phyloP scores from a whole-genome alignment of 2,329 filamentous ascomycete species.

The Paraphoma sp. region DNA sequence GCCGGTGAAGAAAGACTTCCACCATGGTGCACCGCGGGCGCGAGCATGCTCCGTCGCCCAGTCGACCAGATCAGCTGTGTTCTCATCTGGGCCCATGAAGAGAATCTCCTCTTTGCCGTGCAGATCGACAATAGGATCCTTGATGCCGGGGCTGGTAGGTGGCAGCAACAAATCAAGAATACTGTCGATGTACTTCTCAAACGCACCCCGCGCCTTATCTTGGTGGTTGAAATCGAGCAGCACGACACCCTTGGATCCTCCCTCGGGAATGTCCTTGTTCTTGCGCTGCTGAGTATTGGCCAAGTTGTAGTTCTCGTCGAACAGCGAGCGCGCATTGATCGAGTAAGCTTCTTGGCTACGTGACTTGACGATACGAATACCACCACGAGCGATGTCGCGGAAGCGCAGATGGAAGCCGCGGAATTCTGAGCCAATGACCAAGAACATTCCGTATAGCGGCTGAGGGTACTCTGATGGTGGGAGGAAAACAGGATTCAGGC shows the following conservation, averaged over 20 bases:
- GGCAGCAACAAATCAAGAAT: conserved; percentile 94
- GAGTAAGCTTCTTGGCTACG: conserved; percentile 93
- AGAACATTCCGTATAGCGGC: conserved; percentile 96
- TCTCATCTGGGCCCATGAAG: conserved; percentile 99
- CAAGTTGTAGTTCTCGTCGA: conserved; percentile 98
- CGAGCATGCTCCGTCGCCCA: conserved; percentile 98
- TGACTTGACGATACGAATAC: conserved; percentile 98
- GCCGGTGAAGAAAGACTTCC: conserved; percentile 99
- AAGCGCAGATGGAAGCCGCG: conserved; percentile 97
- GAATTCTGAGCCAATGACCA: conserved; percentile 96
- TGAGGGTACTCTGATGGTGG: conserved; percentile 92
- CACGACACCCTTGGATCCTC: conserved; percentile 97
- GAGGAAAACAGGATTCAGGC: conserved; percentile 86
- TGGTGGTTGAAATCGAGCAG: conserved; percentile 93
- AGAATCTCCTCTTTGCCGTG: conserved; percentile 96
- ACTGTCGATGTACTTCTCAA: conserved; percentile 99
- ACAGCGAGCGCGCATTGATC: conserved; percentile 95
- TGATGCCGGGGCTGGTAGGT: conserved; percentile 92
- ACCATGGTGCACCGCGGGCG: conserved; percentile 88
- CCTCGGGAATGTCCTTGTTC: conserved; percentile 99
- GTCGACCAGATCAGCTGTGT: conserved; percentile 94
- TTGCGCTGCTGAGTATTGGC: conserved; percentile 99
- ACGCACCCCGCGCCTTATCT: conserved; percentile 88
- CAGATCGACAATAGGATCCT: conserved; percentile 96
- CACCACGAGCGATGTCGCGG: conserved; percentile 93